Evolutionary conservation across 441 rosid genomes (phyloP), one percentile per base, ranked within the genome.

Genomic region (Euphorbia corollata): DNA sequence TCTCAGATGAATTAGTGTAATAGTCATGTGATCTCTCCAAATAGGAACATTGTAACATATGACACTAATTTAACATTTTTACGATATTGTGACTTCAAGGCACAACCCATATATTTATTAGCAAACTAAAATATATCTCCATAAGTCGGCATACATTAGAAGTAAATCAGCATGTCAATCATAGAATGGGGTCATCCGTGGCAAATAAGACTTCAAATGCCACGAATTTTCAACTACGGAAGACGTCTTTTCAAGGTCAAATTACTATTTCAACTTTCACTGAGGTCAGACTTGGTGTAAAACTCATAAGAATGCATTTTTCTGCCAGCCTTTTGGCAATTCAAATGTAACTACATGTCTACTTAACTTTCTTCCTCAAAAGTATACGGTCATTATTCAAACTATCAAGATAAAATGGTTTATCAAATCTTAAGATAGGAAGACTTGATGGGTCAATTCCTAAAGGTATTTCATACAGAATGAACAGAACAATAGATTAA

Each of bases 221-320:
- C 68, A 63, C 18, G 45, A 36, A 24, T 15, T 69, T 61, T 68
- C 15, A 63, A 56, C 55, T 18, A 22, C 41, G 16, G 54, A 3
- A 9, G 18, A 39, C 68, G 10, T 30, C 22, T 27, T 41, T 48
- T 38, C 22, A 24, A 57, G 63, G 36, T 67, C 56, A 51, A 64
- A 18, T 58, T 58, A 58, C 18, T 13, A 5, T 27, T 23, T 15
- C 6, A 53, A 65, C 7, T 13, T 34, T 12, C 61, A 18, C 20
- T 19, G 36, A 34, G 32, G 36, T 36, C 22, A 13, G 34, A 32
- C 69, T 27, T 45, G 51, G 36, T 45, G 32, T 9, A 45, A 30
- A 9, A 1, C 7, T 11, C n/a, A 47, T 11, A 20, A 22, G 48
- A 59, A 47, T 19, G 30, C 27, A 22, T 15, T 58, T n/a, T 10